Evolutionary conservation across 2,329 filamentous ascomycete species (phyloP).

Genomic region (Cladobotryum mycophilum): DNA sequence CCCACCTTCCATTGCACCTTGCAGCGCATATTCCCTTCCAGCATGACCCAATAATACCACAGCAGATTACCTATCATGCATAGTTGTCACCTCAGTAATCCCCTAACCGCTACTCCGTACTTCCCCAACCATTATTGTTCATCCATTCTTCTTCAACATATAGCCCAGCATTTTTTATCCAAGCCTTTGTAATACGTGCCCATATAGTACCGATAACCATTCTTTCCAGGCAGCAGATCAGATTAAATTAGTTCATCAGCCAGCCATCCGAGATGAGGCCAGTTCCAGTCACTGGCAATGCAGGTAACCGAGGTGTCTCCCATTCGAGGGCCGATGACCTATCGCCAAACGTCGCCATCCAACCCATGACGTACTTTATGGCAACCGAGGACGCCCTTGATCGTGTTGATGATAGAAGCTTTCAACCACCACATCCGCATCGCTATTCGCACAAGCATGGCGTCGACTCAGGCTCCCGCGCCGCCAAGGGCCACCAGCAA

Average conservation of each 20-base stretch:
- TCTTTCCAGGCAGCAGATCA: not conserved
- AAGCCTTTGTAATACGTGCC: not conserved
- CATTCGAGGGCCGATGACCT: constrained; percentile 11
- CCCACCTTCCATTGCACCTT: no score
- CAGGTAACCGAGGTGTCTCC: constrained; percentile 5
- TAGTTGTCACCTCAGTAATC: constrained; percentile 1
- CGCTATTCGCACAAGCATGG: constrained; percentile 3
- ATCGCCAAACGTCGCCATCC: constrained; percentile 13
- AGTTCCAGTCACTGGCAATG: constrained; percentile 11
- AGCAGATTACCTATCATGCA: no score
- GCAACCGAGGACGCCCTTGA: constrained; percentile 29
- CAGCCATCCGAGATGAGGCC: constrained; percentile 14
- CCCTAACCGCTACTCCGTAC: constrained; percentile 5
- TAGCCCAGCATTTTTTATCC: not conserved
- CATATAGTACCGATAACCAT: not conserved
- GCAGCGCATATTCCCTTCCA: no score
- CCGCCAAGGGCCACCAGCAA: constrained; percentile 2
- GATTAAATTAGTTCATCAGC: not conserved
- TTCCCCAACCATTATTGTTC: not conserved
- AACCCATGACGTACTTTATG: constrained; percentile 29
- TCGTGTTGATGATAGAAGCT: constrained; percentile 13
- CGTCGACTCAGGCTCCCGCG: not conserved
- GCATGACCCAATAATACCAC: no score
- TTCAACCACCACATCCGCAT: not conserved
- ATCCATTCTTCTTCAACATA: not conserved